Conservation (phyloP, 1,284 basidiomycete species). For the Trametes versicolor region DNA sequence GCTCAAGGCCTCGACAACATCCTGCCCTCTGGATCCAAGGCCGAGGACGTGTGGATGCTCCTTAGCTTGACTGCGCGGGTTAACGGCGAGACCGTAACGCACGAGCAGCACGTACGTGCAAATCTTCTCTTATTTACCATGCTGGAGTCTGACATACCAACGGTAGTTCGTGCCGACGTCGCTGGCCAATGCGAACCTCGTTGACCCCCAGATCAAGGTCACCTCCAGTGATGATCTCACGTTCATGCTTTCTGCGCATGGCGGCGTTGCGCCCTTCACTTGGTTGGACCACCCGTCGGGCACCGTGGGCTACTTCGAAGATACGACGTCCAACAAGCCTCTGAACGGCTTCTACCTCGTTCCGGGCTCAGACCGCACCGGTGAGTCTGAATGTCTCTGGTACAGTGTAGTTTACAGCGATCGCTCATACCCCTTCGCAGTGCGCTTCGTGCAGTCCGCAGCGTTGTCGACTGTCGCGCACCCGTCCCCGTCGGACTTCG, state of each 20-base stretch:
- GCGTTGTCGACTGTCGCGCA: conserved; percentile 48
- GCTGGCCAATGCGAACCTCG: conserved; percentile 54
- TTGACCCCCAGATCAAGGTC: conserved; percentile 58
- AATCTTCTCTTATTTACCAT: too few relatives aligned
- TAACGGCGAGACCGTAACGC: conserved; percentile 54
- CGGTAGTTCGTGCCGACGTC: conserved; percentile 62
- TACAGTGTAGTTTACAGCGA: too few relatives aligned
- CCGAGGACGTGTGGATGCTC: conserved; percentile 58
- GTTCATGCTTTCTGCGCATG: conserved; percentile 61
- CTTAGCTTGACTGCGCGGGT: conserved; percentile 59
- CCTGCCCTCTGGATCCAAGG: conserved; percentile 53
- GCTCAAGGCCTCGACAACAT: conserved; percentile 53
- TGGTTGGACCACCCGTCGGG: conserved; percentile 67
- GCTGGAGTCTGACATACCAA: neutral
- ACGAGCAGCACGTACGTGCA: conserved; percentile 60
- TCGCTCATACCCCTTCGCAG: too few relatives aligned
- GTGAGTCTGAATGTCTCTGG: too few relatives aligned
- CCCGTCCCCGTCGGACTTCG: conserved; percentile 55
- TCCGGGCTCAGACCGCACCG: conserved; percentile 52
- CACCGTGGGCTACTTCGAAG: conserved; percentile 63
- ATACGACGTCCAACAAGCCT: conserved; percentile 50
- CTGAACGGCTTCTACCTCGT: conserved; percentile 65
- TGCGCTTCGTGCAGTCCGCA: conserved; percentile 50
- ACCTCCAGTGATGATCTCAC: conserved; percentile 48
- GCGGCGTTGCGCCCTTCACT: conserved; percentile 65